Evolutionary conservation across 495 filamentous ascomycete species (phyloP).

Genomic region (Talaromyces ruber): DNA sequence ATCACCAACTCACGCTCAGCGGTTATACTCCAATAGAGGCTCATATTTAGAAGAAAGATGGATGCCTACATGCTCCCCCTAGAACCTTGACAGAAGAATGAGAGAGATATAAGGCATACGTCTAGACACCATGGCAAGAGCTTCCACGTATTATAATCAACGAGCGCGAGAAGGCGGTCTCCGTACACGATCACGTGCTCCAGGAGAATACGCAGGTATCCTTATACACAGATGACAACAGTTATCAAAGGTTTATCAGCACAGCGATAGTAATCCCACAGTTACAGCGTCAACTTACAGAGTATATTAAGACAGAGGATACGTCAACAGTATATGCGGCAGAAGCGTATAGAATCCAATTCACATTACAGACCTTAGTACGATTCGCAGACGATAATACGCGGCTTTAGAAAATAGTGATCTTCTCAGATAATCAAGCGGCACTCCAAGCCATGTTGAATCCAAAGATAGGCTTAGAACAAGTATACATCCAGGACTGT

Average conservation of each 20-base stretch:
- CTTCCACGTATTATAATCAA: constrained; percentile 10
- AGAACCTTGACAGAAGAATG: constrained; percentile 2
- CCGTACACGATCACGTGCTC: background rate
- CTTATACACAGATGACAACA: constrained; percentile 10
- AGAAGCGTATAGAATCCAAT: background rate
- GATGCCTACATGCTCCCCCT: constrained; percentile 7
- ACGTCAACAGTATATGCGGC: background rate
- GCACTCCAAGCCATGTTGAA: background rate
- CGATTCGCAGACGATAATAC: background rate
- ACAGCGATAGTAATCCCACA: background rate
- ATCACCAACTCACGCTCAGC: background rate
- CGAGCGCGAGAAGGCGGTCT: constrained; percentile 3
- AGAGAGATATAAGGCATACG: constrained; percentile 11
- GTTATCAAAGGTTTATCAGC: constrained; percentile 4
- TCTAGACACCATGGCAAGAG: constrained; percentile 9
- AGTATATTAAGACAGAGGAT: background rate
- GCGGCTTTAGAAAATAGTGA: background rate
- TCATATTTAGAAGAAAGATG: constrained; percentile 8
- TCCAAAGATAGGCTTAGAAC: background rate
- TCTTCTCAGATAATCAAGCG: background rate
- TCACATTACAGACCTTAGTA: background rate
- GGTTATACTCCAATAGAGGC: background rate
- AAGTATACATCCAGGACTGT: too few species aligned
- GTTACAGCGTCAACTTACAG: background rate
- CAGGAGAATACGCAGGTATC: background rate